Conservation (phyloP, 257 asterid species). For the Fraxinus americana region DNA sequence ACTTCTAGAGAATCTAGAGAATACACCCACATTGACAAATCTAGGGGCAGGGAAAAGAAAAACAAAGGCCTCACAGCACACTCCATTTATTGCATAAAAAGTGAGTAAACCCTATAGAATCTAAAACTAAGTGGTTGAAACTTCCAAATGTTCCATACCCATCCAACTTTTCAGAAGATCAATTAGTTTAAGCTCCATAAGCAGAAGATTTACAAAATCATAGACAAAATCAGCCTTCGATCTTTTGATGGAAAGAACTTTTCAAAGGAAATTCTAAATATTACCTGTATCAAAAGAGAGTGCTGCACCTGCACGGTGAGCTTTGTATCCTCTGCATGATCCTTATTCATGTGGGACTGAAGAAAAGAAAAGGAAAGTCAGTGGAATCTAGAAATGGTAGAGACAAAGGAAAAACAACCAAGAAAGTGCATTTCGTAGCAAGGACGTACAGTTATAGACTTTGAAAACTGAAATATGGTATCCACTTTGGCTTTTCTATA, state of each 20-base stretch:
- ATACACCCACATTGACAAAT: too few relatives aligned
- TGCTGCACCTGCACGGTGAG: constrained; percentile 61
- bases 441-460: constrained; percentile 70
- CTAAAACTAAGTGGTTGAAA: background rate
- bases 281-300: constrained; percentile 80
- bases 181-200: constrained; percentile 4
- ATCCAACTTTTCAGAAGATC: background rate
- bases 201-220: constrained; percentile 12
- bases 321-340: constrained; percentile 84
- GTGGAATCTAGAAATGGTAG: constrained; percentile 13
- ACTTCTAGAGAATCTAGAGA: too few relatives aligned
- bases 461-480: constrained; percentile 83
- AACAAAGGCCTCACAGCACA: background rate
- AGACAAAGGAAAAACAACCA: constrained; percentile 7
- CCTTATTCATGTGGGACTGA: constrained; percentile 97
- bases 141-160: constrained; percentile 5
- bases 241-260: background rate
- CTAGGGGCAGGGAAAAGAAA: too few relatives aligned
- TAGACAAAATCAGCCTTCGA: background rate
- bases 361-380: constrained; percentile 16
- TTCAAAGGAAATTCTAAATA: constrained; percentile 14
- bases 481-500: constrained; percentile 80
- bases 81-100: constrained; percentile 8
- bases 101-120: background rate
- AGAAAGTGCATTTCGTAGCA: constrained; percentile 9